These are phyloP conservation scores for Abelmoschus esculentus DNA, from an alignment of 345 rosid species.

Conservation along the genomic window DNA sequence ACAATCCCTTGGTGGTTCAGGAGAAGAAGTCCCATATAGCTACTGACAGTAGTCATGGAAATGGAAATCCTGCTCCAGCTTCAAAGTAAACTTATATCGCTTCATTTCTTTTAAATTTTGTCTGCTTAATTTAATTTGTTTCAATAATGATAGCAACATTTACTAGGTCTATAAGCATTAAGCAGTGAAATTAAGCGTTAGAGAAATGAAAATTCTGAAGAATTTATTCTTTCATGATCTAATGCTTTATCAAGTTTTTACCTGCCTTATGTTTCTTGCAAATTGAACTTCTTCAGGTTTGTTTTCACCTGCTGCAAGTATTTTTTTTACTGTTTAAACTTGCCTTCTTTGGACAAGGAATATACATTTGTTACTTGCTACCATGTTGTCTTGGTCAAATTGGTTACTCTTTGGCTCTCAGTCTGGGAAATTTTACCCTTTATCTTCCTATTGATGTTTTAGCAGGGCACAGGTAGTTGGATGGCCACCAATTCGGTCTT, in stretches of 20 bases:
- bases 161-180: no score
- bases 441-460: background rate
- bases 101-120: background rate
- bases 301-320: no score
- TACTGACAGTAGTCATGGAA: constrained; percentile 8
- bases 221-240: no score
- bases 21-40: constrained; percentile 32
- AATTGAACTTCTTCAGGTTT: no score
- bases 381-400: background rate
- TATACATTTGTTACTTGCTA: no score
- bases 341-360: no score
- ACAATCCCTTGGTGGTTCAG: constrained; percentile 25
- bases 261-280: no score
- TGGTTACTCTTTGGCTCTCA: background rate
- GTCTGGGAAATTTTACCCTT: background rate
- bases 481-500: constrained; percentile 81
- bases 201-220: background rate
- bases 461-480: constrained; percentile 71
- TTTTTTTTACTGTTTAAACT: no score
- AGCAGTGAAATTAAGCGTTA: no score
- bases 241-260: no score
- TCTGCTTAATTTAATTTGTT: no score
- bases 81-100: constrained; percentile 29
- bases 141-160: no score
- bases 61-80: constrained; percentile 34